Percentiles rank a stretch among this genome's conserved stretches.
These are phyloP conservation scores for Wickerhamiella slavikovae DNA, from an alignment of 805 yeast genomes.

Conservation along the genomic window DNA sequence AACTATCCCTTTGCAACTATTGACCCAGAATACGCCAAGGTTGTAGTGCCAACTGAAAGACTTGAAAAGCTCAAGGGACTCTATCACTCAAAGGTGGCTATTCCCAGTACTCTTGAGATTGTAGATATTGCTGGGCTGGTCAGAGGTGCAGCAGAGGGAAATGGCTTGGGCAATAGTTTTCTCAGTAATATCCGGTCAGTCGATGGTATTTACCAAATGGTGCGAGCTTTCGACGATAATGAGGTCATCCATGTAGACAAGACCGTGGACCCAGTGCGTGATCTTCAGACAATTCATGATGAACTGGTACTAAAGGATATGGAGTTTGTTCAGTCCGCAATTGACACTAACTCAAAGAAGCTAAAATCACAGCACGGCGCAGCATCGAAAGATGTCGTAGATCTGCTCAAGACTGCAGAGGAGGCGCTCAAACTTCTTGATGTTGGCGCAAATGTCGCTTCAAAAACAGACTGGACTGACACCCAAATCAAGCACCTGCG, in stretches of 20 bases:
- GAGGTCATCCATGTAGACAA: slow-evolving; percentile 51
- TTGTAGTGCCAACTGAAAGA: slow-evolving; percentile 77
- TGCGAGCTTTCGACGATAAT: slow-evolving; percentile 40
- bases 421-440: slow-evolving; percentile 30
- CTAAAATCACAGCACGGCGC: slow-evolving; percentile 15
- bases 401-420: slow-evolving; percentile 20
- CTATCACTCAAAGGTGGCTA: slow-evolving; percentile 28
- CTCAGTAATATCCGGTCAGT: slow-evolving; percentile 48
- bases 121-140: slow-evolving; percentile 56
- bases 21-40: slow-evolving; percentile 96
- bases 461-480: slow-evolving; percentile 32
- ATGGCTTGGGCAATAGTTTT: slow-evolving; percentile 58
- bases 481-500: slow-evolving; percentile 23
- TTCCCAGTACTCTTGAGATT: slow-evolving; percentile 36
- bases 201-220: slow-evolving; percentile 52
- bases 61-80: slow-evolving; percentile 52
- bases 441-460: slow-evolving; percentile 40
- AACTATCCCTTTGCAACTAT: slow-evolving; percentile 96
- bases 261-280: slow-evolving; percentile 41
- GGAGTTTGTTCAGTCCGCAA: slow-evolving; percentile 37
- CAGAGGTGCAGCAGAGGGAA: slow-evolving; percentile 41
- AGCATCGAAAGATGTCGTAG: slow-evolving; percentile 28
- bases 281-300: slow-evolving; percentile 40
- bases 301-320: slow-evolving; percentile 47
- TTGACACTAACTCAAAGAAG: slow-evolving; percentile 30